A percentile compares a stretch with the other conserved stretches of the same genome.
These are phyloP conservation scores for Coleophoma eucalyptorum DNA, from an alignment of 2,329 filamentous ascomycete genomes.

Conservation along the genomic window DNA sequence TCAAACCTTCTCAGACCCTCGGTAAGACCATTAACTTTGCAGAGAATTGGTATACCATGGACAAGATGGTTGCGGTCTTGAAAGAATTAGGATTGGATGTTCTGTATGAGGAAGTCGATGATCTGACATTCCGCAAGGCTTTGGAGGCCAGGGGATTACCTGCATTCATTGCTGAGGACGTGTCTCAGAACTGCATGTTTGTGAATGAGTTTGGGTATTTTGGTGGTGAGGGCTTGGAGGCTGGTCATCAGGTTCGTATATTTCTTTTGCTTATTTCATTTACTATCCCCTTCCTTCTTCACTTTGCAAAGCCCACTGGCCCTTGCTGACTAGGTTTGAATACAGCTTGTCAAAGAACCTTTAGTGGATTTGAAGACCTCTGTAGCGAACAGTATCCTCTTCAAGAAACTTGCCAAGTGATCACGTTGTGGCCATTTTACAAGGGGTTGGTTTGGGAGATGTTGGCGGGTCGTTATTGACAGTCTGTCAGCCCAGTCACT, in stretches of 20 bases:
- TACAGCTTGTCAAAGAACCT: too few relatives aligned
- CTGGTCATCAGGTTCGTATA: constrained; percentile 4
- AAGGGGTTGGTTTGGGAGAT: too few relatives aligned
- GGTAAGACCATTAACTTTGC: constrained; percentile 36
- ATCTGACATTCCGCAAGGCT: constrained; percentile 2
- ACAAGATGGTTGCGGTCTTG: constrained; percentile 32
- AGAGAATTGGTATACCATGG: constrained; percentile 29
- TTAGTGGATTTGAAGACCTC: too few relatives aligned
- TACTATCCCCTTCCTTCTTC: too few relatives aligned
- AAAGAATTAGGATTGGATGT: constrained; percentile 27
- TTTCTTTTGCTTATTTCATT: too few relatives aligned
- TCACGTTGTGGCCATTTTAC: too few relatives aligned
- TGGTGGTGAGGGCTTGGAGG: constrained; percentile 13
- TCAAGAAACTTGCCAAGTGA: too few relatives aligned
- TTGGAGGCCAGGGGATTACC: constrained; percentile 8
- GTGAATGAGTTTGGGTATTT: constrained; percentile 31
- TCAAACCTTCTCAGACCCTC: constrained; percentile 26
- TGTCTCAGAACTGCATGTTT: constrained; percentile 17
- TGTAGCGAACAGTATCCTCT: too few relatives aligned
- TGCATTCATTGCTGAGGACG: constrained; percentile 14
- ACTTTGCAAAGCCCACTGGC: too few relatives aligned
- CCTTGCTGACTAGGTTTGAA: too few relatives aligned
- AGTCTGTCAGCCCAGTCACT: too few relatives aligned
- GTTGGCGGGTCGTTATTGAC: too few relatives aligned
- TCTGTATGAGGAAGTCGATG: constrained; percentile 9